Base-by-base conservation (phyloP, 164 flowering plant species). In the Stephania cephalantha region DNA sequence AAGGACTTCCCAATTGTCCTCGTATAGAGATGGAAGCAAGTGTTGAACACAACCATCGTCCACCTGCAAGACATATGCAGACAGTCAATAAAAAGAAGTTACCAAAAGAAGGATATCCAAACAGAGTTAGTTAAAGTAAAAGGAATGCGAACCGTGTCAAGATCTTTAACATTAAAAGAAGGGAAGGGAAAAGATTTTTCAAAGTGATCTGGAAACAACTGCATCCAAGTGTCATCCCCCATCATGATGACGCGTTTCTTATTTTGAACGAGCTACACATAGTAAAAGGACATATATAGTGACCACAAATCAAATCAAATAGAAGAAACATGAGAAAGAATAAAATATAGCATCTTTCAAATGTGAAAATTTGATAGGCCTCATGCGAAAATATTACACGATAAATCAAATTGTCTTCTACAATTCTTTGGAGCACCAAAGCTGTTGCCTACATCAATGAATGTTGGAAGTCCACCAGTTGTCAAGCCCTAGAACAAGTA, bases 171-270 rank as follows among this genome's bases (percentile, higher is more conserved):
- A 84, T 93, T 96, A 64, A 96, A 94, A 46, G 99, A 96, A 35
- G 98, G 99, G 75, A 79, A 96, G 20, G 99, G 97, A 80, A 84
- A 91, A 55, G 97, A 83, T 80, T 77, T 85, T 55, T 81, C 79
- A 81, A 96, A 96, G 85, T 92, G 99, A 75, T 90, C 74, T 46
- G 99, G 99, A 83, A 94, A 96, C 80, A 92, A 81, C 78, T 92
- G 99, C 78, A 84, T 68, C 99, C 99, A 96, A 46, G 97, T 96
- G 79, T 96, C 99, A 82, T 96, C 99, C 50, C 99, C 99, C 99
- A 95, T 93, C 96, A 95, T 91, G 77, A 88, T 80, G 11, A 95
- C 95, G 22, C 90, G 84, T 81, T 89, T 92, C 75, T 96, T 95
- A 84, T 89, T 95, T 79, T 78, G 82, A 78, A 77, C 91, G 79